A percentile compares a stretch with the other conserved stretches of the same genome.
Conservation (phyloP, 805 yeast genomes). For the Starmerella khaoyaiensis region DNA sequence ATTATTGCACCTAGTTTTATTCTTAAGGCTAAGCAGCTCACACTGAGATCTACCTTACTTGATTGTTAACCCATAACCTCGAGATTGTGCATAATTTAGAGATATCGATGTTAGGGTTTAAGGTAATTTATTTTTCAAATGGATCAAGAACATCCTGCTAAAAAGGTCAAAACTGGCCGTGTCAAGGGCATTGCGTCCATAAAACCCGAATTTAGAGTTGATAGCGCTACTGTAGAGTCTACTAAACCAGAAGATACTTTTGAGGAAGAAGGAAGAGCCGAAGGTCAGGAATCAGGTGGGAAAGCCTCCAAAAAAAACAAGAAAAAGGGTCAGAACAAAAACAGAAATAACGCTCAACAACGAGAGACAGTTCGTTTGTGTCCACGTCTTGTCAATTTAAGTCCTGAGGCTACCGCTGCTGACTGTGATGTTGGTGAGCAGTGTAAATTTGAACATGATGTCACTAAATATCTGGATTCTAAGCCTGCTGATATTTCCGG, state of each 20-base stretch:
- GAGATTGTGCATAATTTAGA: too few relatives aligned
- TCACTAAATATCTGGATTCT: slow-evolving; percentile 45
- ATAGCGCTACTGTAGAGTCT: slow-evolving; percentile 5
- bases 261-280: slow-evolving; percentile 18
- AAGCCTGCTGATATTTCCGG: slow-evolving; percentile 69
- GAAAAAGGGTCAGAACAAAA: slow-evolving; percentile 23
- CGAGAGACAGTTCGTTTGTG: slow-evolving; percentile 20
- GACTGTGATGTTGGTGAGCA: slow-evolving; percentile 46
- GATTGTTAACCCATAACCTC: too few relatives aligned
- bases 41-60: too few relatives aligned
- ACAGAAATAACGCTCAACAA: slow-evolving; percentile 19
- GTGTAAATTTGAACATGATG: slow-evolving; percentile 70
- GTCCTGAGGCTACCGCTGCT: not conserved
- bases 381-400: slow-evolving; percentile 10
- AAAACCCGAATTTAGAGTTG: slow-evolving; percentile 18
- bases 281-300: slow-evolving; percentile 6
- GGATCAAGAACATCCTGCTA: slow-evolving; percentile 11
- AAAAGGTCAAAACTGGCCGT: slow-evolving; percentile 17
- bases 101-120: too few relatives aligned
- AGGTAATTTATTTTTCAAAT: too few relatives aligned
- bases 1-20: too few relatives aligned
- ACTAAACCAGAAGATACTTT: slow-evolving; percentile 15
- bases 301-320: slow-evolving; percentile 15
- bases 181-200: slow-evolving; percentile 23
- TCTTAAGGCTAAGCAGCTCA: too few relatives aligned